Percentiles rank a stretch among this genome's conserved stretches.
Conservation (phyloP, 805 yeast species). For the Huiozyma sinensis region DNA sequence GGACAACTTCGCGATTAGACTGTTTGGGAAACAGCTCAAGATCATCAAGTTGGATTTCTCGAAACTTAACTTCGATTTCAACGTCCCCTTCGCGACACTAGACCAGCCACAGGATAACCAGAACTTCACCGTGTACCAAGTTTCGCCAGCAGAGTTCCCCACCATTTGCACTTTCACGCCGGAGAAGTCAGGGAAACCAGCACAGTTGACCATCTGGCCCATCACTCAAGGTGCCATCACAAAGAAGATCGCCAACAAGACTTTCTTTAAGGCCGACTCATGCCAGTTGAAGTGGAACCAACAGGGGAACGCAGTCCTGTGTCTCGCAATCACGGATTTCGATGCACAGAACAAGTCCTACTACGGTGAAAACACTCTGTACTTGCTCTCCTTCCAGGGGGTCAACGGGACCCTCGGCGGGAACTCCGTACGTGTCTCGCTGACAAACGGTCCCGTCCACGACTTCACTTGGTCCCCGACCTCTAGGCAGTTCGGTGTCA, state of each 20-base stretch:
- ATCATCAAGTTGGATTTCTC: conserved; percentile 32
- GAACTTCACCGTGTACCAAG: conserved; percentile 35
- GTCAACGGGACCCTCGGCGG: conserved; percentile 75
- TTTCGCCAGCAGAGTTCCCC: conserved; percentile 85
- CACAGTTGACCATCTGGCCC: conserved; percentile 67
- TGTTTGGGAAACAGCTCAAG: conserved; percentile 22
- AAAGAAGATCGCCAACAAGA: conserved; percentile 74
- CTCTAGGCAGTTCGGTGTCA: conserved; percentile 93
- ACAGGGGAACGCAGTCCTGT: conserved; percentile 87
- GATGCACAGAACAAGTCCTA: conserved; percentile 89
- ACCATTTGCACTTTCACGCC: conserved; percentile 86
- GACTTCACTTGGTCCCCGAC: conserved; percentile 97
- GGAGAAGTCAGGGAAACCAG: conserved; percentile 80
- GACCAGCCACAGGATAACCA: conserved; percentile 31
- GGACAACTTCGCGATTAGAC: conserved; percentile 25
- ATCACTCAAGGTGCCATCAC: conserved; percentile 29
- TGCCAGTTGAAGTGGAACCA: conserved; percentile 90
- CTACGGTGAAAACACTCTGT: conserved; percentile 92
- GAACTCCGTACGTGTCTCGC: conserved; percentile 76
- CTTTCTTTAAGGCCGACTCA: conserved; percentile 91
- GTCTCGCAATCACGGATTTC: conserved; percentile 90
- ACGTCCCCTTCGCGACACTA: conserved; percentile 49
- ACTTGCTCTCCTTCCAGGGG: conserved; percentile 44
- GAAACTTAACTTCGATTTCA: conserved; percentile 32
- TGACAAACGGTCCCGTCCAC: conserved; percentile 92